phyloP scores from a whole-genome alignment of 1,284 basidiomycete species.

The Tylopilus orsonianus region DNA sequence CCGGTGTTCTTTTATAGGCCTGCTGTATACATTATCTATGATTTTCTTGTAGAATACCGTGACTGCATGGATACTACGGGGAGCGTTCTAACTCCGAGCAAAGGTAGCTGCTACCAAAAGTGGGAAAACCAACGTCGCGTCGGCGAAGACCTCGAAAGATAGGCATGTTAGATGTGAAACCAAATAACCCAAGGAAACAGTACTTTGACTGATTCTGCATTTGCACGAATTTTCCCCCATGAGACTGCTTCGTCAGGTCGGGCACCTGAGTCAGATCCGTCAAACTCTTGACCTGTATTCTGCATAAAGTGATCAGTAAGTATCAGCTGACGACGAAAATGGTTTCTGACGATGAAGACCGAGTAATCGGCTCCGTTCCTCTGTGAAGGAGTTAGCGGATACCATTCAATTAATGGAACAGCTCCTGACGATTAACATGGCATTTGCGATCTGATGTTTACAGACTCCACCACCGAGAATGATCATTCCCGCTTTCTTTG shows the following conservation, averaged over 20 bases:
- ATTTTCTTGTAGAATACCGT: conserved; percentile 1
- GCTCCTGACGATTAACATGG: conserved; percentile 89
- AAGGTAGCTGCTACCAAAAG: conserved; percentile 87
- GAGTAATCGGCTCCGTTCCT: conserved; percentile 98
- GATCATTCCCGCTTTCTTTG: conserved; percentile 97
- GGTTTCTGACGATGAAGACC: conserved; percentile 80
- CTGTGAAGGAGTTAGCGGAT: conserved; percentile 41
- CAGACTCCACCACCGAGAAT: conserved; percentile 98
- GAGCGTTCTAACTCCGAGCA: conserved; percentile 46
- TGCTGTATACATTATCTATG: conserved; percentile 15
- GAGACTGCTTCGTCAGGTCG: conserved; percentile 97
- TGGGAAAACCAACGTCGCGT: conserved; percentile 90
- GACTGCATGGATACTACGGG: neutral
- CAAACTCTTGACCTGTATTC: conserved; percentile 99
- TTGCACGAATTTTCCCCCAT: conserved; percentile 98
- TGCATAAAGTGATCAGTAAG: conserved; percentile 30
- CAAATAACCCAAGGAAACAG: neutral
- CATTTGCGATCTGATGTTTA: conserved; percentile 99
- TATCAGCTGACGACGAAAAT: neutral
- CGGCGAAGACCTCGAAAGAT: conserved; percentile 57
- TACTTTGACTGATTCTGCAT: conserved; percentile 91
- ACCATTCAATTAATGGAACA: neutral
- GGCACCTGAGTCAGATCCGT: conserved; percentile 97
- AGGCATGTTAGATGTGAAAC: conserved; percentile 1
- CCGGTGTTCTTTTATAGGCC: conserved; percentile 1